Evolutionary conservation across 768 basidiomycete species (phyloP).

Genomic region (Kwoniella heveanensis): DNA sequence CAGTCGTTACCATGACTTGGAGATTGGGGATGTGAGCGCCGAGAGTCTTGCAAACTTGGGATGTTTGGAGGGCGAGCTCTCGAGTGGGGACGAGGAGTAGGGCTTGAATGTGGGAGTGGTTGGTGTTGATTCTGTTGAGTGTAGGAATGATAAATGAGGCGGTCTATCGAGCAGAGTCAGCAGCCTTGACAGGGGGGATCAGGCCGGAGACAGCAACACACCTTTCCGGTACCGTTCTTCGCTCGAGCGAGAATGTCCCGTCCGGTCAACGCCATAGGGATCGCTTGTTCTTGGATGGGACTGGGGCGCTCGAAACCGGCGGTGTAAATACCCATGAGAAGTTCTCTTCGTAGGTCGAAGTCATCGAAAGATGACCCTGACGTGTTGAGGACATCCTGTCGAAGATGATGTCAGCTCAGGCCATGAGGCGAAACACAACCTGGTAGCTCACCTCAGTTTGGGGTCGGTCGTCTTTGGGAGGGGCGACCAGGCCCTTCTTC

Average conservation of each 20-base stretch:
- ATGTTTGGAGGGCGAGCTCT: constrained; percentile 94
- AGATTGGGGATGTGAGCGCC: constrained; percentile 86
- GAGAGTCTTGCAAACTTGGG: constrained; percentile 96
- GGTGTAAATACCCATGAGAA: constrained; percentile 99
- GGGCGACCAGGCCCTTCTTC: constrained; percentile 77
- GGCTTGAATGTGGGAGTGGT: constrained; percentile 86
- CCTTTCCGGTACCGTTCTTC: constrained; percentile 69
- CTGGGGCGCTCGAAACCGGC: constrained; percentile 90
- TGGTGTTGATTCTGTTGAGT: constrained; percentile 85
- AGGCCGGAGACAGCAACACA: too few species aligned
- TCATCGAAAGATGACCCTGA: constrained; percentile 96
- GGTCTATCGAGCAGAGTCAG: constrained; percentile 64
- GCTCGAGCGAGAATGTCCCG: constrained; percentile 69
- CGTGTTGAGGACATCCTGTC: constrained; percentile 81
- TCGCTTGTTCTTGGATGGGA: constrained; percentile 98
- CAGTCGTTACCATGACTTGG: constrained; percentile 99
- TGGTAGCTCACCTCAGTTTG: constrained; percentile 71
- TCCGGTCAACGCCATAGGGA: constrained; percentile 88
- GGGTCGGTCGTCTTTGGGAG: constrained; percentile 87
- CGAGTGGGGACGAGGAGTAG: constrained; percentile 97
- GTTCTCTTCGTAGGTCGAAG: constrained; percentile 85
- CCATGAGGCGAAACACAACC: background rate
- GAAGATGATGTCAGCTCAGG: background rate
- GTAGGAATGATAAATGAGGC: constrained; percentile 98
- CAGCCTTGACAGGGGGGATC: too few species aligned